Conservation (phyloP, 345 rosid genomes). For the Aegle marmelos region DNA sequence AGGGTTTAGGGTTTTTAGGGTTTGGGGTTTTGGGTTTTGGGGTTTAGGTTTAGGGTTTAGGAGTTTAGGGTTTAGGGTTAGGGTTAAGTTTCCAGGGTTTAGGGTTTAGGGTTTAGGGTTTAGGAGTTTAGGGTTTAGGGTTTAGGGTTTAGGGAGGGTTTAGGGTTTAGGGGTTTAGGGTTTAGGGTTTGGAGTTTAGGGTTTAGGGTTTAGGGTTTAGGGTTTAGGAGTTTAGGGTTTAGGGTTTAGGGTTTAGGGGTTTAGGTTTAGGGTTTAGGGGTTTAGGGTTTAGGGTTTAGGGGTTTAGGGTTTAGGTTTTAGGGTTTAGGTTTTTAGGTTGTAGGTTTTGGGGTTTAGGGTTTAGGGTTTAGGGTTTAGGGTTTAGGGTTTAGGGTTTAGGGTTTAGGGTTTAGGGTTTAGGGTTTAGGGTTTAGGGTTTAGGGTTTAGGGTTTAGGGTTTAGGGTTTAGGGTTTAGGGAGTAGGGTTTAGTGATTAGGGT, state of each 20-base stretch:
- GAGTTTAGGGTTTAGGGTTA: conserved; percentile 10
- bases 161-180: conserved; percentile 16
- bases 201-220: conserved; percentile 7
- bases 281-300: too few species aligned
- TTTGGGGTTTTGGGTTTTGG: conserved; percentile 15
- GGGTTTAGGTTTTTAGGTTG: conserved; percentile 22
- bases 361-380: conserved; percentile 5
- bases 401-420: conserved; percentile 10
- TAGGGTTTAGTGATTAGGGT: conserved; percentile 5
- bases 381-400: conserved; percentile 14
- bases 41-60: conserved; percentile 13
- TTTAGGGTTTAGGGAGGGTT: conserved; percentile 16
- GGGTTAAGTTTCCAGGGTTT: conserved; percentile 17
- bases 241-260: too few species aligned
- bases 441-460: conserved; percentile 8
- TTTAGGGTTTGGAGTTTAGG: conserved; percentile 16
- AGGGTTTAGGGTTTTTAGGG: conserved; percentile 20
- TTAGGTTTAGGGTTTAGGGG: too few species aligned
- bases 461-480: conserved; percentile 14
- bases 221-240: too few species aligned
- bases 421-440: conserved; percentile 14
- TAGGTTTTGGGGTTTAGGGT: conserved; percentile 14
- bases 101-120: conserved; percentile 18
- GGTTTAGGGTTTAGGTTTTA: too few species aligned
- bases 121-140: conserved; percentile 24